A percentile compares a stretch with the other conserved stretches of the same genome.
These are phyloP conservation scores for Boeremia lycopersici DNA, from an alignment of 2,329 filamentous ascomycete species.

Conservation along the genomic window DNA sequence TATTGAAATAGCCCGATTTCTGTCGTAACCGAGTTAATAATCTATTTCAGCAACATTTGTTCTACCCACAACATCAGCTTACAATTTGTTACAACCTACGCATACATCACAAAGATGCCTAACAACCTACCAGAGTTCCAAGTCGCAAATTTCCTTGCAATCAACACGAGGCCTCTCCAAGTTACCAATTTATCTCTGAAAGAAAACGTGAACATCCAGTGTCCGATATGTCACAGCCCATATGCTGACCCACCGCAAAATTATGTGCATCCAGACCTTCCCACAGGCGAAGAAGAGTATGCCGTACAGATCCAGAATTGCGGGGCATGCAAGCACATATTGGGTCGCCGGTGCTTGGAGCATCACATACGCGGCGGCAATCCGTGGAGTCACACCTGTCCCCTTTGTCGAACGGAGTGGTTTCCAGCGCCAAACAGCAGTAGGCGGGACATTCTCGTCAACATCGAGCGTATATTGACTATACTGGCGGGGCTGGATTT, in stretches of 20 bases:
- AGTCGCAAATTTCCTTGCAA: constrained; percentile 27
- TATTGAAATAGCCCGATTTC: too few relatives aligned
- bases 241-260: constrained; percentile 22
- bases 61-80: not conserved
- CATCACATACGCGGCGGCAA: constrained; percentile 22
- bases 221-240: constrained; percentile 23
- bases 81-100: not conserved
- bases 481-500: constrained; percentile 13
- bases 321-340: constrained; percentile 23
- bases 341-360: constrained; percentile 29
- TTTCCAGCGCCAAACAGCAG: constrained; percentile 22
- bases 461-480: constrained; percentile 15
- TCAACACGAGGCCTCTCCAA: constrained; percentile 19
- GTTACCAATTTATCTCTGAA: not conserved
- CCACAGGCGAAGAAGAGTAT: constrained; percentile 21
- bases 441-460: constrained; percentile 13
- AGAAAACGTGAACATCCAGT: constrained; percentile 2
- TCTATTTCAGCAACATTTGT: not conserved
- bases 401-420: constrained; percentile 26
- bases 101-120: constrained; percentile 13
- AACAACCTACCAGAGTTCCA: constrained; percentile 19
- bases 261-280: constrained; percentile 27
- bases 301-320: constrained; percentile 21
- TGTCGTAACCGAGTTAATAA: too few relatives aligned
- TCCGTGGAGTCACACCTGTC: constrained; percentile 33